Percentiles rank a stretch among this genome's conserved stretches.
These are phyloP conservation scores for Phycomyces blakesleeanus DNA, from an alignment of 192 early-diverging fungal genomes.

Conservation along the genomic window DNA sequence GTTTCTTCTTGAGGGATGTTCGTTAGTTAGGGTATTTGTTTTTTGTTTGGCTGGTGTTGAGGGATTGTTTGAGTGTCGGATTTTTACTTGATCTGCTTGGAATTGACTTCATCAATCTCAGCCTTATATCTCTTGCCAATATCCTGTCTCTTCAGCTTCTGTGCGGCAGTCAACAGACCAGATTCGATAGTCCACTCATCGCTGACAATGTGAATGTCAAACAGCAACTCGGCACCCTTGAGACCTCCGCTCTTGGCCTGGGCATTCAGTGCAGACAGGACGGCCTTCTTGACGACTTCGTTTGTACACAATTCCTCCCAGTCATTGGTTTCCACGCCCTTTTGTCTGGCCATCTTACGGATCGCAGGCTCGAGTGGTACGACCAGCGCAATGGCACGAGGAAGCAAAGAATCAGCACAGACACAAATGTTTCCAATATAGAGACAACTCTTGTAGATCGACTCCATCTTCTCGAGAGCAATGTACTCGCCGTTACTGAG, in stretches of 20 bases:
- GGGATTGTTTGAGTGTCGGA: no score
- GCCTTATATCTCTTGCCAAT: conserved; percentile 61
- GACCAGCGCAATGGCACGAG: conserved; percentile 71
- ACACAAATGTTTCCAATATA: conserved; percentile 76
- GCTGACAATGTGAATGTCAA: conserved; percentile 55
- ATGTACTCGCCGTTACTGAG: conserved; percentile 87
- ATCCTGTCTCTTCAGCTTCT: conserved; percentile 82
- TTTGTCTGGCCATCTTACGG: conserved; percentile 41
- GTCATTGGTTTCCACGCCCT: conserved; percentile 41
- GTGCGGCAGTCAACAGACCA: conserved; percentile 81
- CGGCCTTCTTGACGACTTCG: conserved; percentile 49
- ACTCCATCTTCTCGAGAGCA: conserved; percentile 91
- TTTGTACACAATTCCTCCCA: conserved; percentile 53
- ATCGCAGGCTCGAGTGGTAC: conserved; percentile 59
- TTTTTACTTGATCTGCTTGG: no score
- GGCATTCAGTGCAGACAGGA: conserved; percentile 40
- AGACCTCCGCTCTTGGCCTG: conserved; percentile 65
- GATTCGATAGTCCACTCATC: conserved; percentile 92
- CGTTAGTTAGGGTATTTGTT: no score
- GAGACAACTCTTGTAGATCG: conserved; percentile 72
- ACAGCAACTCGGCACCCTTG: conserved; percentile 68
- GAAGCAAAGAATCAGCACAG: conserved; percentile 66
- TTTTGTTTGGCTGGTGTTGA: no score
- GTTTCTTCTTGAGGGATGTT: no score
- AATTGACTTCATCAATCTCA: conserved; percentile 46